Evolutionary conservation across 75 land plant genomes (phyloP), one percentile per base, ranked within the genome.

Genomic region (Cupressus sempervirens): DNA sequence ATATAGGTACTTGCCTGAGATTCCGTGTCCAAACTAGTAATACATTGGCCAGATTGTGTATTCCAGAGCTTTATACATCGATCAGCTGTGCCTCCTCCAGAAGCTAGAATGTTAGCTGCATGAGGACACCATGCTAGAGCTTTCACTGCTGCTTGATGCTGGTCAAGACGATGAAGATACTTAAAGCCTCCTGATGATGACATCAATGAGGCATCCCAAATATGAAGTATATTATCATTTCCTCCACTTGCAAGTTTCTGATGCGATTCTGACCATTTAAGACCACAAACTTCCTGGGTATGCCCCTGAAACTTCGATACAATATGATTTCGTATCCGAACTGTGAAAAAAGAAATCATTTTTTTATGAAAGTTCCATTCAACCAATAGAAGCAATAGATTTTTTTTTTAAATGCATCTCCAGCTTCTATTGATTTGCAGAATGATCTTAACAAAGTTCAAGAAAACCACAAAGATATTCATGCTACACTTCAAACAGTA

Each of bases 81-180:
- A 85, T 93, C 97, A 3, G 84, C 86, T 77, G 91, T 88, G 41
- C 96, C 96, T 32, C 97, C 97, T 38, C 97, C 97, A 84, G 97
- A 91, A 38, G 97, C 97, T 32, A 95, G 87, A 23, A 91, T 38
- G 56, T 90, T 75, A 29, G 75, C 76, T 83, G 93, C 93, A 84
- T 90, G 93, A 15, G 96, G 96, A 82, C 96, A 94, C 96, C 96
- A 94, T 4, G 96, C 96, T 20, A 93, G 86, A 0, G 94, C 95
- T 70, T 92, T 93, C 72, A 95, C 97, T 74, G 95, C 95, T 62
- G 95, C 96, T 41, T 62, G 84, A 82, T 93, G 95, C 26, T 88
- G 94, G 30, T 89, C 91, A n/a, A 94, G 80, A 82, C 93, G 90
- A 76, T 94, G 92, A 73, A 93, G 35, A 87, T 86, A 95, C 68